Percentiles rank a stretch among this genome's conserved stretches.
phyloP scores from a whole-genome alignment of 2,329 filamentous ascomycete species.

The Xylaria polymorpha region DNA sequence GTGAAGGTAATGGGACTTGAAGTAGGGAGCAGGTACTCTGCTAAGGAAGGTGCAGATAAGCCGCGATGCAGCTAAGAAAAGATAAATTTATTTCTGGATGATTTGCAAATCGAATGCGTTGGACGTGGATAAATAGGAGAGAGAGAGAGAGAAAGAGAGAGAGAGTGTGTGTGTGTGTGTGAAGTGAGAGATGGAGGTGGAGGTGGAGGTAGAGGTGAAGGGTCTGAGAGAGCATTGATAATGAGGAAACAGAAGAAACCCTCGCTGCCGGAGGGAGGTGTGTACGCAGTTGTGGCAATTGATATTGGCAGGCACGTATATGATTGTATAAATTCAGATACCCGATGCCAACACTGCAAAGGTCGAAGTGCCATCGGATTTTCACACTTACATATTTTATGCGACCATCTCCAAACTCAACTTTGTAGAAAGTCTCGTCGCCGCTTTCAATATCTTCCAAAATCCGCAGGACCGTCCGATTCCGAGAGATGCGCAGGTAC shows the following conservation, averaged over 20 bases:
- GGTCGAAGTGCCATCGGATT: not conserved
- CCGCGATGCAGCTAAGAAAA: not conserved
- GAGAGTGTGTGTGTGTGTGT: not conserved
- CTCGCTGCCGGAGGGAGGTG: not conserved
- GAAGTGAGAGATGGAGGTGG: not conserved
- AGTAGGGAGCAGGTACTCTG: not conserved
- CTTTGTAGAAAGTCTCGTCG: conserved; percentile 49
- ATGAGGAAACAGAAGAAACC: not conserved
- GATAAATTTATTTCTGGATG: not conserved
- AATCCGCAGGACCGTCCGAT: conserved; percentile 55
- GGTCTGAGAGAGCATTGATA: not conserved
- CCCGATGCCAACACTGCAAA: not conserved
- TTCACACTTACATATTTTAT: conserved; percentile 57
- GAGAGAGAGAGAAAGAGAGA: too few species aligned
- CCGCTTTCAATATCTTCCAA: conserved; percentile 47
- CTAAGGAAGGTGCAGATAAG: not conserved
- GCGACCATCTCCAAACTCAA: conserved; percentile 61
- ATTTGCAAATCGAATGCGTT: not conserved
- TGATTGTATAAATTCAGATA: not conserved
- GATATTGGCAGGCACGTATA: conserved; percentile 1
- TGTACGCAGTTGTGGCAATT: not conserved
- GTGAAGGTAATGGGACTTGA: not conserved
- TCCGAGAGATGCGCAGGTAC: conserved; percentile 48
- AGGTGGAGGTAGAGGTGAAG: not conserved
- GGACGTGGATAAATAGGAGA: too few species aligned